Evolutionary conservation across 2,329 filamentous ascomycete species (phyloP), one percentile per base, ranked within the genome.

Genomic region (Knufia fluminis): DNA sequence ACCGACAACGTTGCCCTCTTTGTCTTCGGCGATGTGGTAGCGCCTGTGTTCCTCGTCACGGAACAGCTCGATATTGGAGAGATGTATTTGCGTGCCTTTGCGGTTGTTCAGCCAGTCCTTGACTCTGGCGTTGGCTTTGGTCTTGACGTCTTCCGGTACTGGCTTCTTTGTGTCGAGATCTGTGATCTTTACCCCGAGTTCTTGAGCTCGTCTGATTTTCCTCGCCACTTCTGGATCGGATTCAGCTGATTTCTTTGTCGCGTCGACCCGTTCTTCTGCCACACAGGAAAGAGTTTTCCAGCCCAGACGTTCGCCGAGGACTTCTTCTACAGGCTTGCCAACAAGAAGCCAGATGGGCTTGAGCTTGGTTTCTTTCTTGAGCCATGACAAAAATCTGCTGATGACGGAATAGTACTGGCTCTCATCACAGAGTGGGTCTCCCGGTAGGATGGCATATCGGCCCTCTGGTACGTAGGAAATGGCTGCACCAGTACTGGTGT

Each of bases 61-160:
- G 89, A 90, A 96, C 1, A 90, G 89, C 23, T 82, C 81, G 26
- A 96, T 86, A 62, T 94, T 85, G 2, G 90, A 95, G 46, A 96
- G 73, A 66, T 96, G 90, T 24, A 95, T 85, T 66, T 96, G 90
- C 49, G 78, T 81, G 57, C 88, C 88, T 69, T 88, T 90, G 60
- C 90, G 85, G 63, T 78, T 78, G 47, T 75, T 71, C 60, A 90
- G 80, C 90, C 90, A 96, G 52, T 87, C 83, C 52, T 80, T 69
- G 48, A 96, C 83, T 31, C 84, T 79, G 52, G 77, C 74, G 62
- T 95, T 82, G 50, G 85, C 77, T 57, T 84, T 83, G 45, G 75
- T 66, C 54, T 80, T 80, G 50, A 92, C 71, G 1, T 88, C 83
- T 0, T 83, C 75, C 0, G 81, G 72, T 1, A 83, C 69, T 6